Base-by-base conservation (phyloP, 208 protist genomes). In the Leptomonas pyrrhocoris region DNA sequence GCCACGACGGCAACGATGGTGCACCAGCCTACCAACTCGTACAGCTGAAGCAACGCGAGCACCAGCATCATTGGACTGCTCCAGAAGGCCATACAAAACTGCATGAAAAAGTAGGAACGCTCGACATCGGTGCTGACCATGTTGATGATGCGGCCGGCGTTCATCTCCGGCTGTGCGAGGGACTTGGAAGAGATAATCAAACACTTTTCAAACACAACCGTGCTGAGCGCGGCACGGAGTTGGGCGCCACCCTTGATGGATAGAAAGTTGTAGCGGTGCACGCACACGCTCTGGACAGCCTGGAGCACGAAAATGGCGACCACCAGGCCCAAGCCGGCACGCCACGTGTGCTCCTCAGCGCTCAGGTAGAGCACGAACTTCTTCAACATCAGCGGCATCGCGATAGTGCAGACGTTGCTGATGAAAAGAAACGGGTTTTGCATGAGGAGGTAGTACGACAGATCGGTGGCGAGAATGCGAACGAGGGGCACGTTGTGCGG, bases 81-180 rank as follows among this genome's bases (percentile, higher is more conserved):
- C 74, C 75, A 86, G 27, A 84, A 36, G 18, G 73, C 71, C 79
- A 85, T 86, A 43, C 57, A 75, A 15, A 79, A 81, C 16, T 79
- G 50, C 53, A 76, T 70, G 48, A 83, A 83, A 36, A 91, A 76
- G 27, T 79, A 48, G 1, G 82, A 66, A 16, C 69, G 72, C 62
- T 90, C 77, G 0, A 88, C 80, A 57, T 98, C 95, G 5, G 80
- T 84, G 50, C 88, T 88, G 69, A 95, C 77, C 73, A 95, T 87
- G 67, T 93, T 98, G 19, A 97, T 89, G 51, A 98, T 89, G n/a
- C 90, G 85, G 16, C 95, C 95, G 13, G 83, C 64, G 31, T 83
- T 94, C 48, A 94, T 87, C 30, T 88, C 83, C 18, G 95, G 93
- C 30, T 92, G 77, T 7, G 83, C 51, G 6, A 83, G 68, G 1